These are phyloP conservation scores for Gloeopeniophorella convolvens DNA, from an alignment of 768 basidiomycete species.

Conservation along the genomic window DNA sequence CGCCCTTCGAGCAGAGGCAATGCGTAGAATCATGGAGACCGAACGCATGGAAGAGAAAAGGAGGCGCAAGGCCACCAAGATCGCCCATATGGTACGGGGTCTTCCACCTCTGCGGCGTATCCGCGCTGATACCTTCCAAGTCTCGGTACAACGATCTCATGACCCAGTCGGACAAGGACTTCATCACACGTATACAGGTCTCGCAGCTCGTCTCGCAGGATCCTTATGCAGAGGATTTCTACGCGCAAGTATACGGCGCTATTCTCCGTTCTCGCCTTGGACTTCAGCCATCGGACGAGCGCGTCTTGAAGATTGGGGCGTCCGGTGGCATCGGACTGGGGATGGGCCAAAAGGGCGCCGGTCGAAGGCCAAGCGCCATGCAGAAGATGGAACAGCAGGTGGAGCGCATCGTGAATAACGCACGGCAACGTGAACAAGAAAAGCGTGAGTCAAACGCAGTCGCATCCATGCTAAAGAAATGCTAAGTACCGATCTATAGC, in stretches of 20 bases:
- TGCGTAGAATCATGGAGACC: constrained; percentile 86
- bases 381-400: constrained; percentile 93
- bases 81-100: constrained; percentile 72
- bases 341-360: constrained; percentile 57
- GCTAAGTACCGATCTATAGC: constrained; percentile 34
- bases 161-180: constrained; percentile 98
- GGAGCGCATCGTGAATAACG: constrained; percentile 90
- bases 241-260: constrained; percentile 92
- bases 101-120: neutral
- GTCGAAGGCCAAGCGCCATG: constrained; percentile 77
- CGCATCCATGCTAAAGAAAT: constrained; percentile 19
- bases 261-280: constrained; percentile 76
- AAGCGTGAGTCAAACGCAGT: constrained; percentile 67
- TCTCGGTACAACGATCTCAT: constrained; percentile 91
- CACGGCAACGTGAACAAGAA: constrained; percentile 79
- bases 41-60: constrained; percentile 85
- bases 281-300: constrained; percentile 62
- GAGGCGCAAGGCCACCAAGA: constrained; percentile 74
- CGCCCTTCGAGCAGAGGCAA: constrained; percentile 66
- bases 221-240: constrained; percentile 97
- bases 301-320: constrained; percentile 79
- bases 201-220: constrained; percentile 97
- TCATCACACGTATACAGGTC: constrained; percentile 98
- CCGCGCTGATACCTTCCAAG: constrained; percentile 33
- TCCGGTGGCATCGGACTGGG: constrained; percentile 84